Evolutionary conservation across 1,139 yeast genomes (phyloP).

Genomic region (Diutina rugosa): DNA sequence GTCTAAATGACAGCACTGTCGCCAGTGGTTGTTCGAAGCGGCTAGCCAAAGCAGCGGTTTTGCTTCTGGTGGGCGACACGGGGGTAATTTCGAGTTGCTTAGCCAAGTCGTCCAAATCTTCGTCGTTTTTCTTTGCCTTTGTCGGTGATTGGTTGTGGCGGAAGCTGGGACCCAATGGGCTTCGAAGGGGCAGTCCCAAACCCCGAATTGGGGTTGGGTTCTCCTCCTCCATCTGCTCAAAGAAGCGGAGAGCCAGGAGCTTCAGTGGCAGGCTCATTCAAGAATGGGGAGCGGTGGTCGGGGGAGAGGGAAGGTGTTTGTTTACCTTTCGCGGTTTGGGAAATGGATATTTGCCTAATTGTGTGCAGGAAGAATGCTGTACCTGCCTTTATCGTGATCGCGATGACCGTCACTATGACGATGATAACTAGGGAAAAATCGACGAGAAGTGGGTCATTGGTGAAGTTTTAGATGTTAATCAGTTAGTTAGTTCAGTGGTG

Average conservation of each 20-base stretch:
- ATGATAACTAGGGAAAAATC: neutral
- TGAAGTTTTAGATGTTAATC: no score
- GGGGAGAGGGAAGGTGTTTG: neutral
- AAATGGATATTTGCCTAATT: neutral
- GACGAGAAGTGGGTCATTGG: no score
- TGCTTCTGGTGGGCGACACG: neutral
- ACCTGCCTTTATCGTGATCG: neutral
- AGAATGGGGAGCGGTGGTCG: neutral
- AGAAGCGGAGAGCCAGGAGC: constrained; percentile 1
- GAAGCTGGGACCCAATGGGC: neutral
- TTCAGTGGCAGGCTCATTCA: constrained; percentile 1
- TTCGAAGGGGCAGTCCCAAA: neutral
- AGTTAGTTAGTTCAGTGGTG: no score
- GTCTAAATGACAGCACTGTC: neutral
- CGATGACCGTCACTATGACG: neutral
- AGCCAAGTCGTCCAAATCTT: constrained; percentile 1
- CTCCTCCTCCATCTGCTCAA: constrained; percentile 2
- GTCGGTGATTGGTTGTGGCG: neutral
- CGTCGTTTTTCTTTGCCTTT: neutral
- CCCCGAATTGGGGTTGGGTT: neutral
- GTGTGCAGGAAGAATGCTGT: neutral
- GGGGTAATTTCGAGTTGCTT: constrained; percentile 1
- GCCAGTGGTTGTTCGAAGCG: constrained; percentile 2
- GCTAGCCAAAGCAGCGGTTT: neutral
- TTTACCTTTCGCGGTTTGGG: neutral